Conservation (phyloP, 768 basidiomycete genomes). For the Suillus discolor region DNA sequence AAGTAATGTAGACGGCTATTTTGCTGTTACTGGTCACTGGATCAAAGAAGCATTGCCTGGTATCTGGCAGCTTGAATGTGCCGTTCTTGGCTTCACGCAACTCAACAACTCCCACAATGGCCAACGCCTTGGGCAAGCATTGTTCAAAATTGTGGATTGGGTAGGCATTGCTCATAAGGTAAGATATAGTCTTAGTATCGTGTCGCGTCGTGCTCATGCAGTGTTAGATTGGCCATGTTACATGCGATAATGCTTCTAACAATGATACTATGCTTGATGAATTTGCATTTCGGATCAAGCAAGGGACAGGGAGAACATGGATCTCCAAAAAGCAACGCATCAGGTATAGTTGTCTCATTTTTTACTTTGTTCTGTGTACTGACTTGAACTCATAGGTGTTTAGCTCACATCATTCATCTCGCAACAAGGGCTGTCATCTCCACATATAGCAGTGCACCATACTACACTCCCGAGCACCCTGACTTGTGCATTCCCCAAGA, state of each 20-base stretch:
- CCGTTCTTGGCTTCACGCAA: constrained; percentile 38
- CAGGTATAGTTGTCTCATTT: constrained; percentile 8
- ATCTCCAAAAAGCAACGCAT: constrained; percentile 8
- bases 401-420: constrained; percentile 36
- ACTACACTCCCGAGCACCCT: constrained; percentile 24
- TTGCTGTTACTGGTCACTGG: constrained; percentile 42
- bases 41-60: constrained; percentile 31
- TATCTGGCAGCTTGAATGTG: constrained; percentile 32
- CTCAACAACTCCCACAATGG: constrained; percentile 44
- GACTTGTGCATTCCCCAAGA: constrained; percentile 15
- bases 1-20: constrained; percentile 37
- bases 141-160: no score
- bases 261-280: constrained; percentile 38
- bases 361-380: no score
- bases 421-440: constrained; percentile 34
- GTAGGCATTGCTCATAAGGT: no score
- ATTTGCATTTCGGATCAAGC: constrained; percentile 19
- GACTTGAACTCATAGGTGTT: constrained; percentile 22
- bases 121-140: constrained; percentile 33
- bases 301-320: neutral
- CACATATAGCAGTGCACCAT: constrained; percentile 28
- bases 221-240: constrained; percentile 38
- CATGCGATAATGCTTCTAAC: constrained; percentile 40
- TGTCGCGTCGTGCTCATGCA: no score
- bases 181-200: no score